Base-by-base conservation (phyloP, 148 eudicot genomes). In the Nepenthes mirabilis region DNA sequence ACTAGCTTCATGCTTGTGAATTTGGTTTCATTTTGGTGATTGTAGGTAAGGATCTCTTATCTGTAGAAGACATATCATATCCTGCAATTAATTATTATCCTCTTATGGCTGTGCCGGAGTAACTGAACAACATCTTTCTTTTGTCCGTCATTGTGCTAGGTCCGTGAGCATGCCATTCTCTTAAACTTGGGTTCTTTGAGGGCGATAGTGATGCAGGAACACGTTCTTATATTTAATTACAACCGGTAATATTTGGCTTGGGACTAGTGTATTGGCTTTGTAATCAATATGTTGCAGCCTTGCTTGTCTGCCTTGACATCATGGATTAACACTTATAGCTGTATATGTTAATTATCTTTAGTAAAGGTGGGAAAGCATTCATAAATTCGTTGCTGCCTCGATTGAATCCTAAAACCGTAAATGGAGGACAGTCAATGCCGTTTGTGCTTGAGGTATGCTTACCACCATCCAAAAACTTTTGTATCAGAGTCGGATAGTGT, bases 291-390 rank as follows among this genome's bases (percentile, higher is more conserved):
- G n/a, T n/a, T n/a, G n/a, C n/a, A n/a, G 14, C 64, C 57, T 33
- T 14, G 37, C 53, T 43, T 33, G 11, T 53, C 58, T 62, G 52
- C 14, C 10, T 55, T 55, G 58, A 14, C 37, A 43, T n/a, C n/a
- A n/a, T n/a, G n/a, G n/a, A n/a, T n/a, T n/a, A n/a, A n/a, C n/a
- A n/a, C n/a, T n/a, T n/a, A n/a, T n/a, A n/a, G n/a, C n/a, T 74
- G 12, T 49, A 33, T 63, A 69, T 72, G 40, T 43, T 63, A 56
- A 54, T 60, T 64, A 60, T 58, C 32, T 70, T 50, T 68, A 93
- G 98, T 61, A 79, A 76, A 75, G 99, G 82, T 11, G 99, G 99
- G 54, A 93, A 93, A 74, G 99, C 95, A 72, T 93, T 93, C 73
- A 83, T 93, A 63, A 95, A 93, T 73, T 66, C 87, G 36, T 68